These are phyloP conservation scores for Lentinula detonsa DNA, from an alignment of 768 basidiomycete species.

Conservation along the genomic window DNA sequence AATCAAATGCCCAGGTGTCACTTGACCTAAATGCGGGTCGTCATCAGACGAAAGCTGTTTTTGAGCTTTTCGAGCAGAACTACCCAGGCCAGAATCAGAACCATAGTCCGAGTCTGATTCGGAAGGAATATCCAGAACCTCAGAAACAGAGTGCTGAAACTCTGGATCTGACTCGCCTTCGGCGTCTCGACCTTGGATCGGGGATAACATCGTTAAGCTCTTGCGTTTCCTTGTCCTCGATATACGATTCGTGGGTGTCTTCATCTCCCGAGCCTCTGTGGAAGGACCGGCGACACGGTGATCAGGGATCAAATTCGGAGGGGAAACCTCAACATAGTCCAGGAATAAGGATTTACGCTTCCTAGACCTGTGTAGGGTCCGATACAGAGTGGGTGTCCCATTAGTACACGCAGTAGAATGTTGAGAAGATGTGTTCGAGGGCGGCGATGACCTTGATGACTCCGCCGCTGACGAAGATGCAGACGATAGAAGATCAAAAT, in stretches of 20 bases:
- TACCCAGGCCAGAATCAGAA: not conserved
- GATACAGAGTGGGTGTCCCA: not conserved
- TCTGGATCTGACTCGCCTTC: constrained; percentile 1
- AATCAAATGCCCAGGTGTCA: constrained; percentile 63
- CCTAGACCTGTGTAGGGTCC: not conserved
- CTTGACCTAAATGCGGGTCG: constrained; percentile 55
- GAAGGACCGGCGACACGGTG: not conserved
- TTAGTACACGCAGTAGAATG: no score
- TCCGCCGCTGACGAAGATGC: not conserved
- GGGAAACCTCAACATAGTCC: constrained; percentile 1
- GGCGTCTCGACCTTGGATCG: not conserved
- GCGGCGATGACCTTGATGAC: not conserved
- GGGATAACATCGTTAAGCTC: not conserved
- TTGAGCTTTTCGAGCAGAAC: not conserved
- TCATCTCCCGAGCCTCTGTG: not conserved
- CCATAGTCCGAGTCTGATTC: not conserved
- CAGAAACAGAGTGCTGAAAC: not conserved
- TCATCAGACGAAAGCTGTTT: constrained; percentile 55
- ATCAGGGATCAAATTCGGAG: not conserved
- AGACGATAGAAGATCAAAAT: not conserved
- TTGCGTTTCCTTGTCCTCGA: not conserved
- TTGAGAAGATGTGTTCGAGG: not conserved
- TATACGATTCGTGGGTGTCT: not conserved
- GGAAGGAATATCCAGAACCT: not conserved
- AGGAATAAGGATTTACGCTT: constrained; percentile 2